Base-by-base conservation (phyloP, 1,284 basidiomycete genomes). In the Rhodotorula sp. region DNA sequence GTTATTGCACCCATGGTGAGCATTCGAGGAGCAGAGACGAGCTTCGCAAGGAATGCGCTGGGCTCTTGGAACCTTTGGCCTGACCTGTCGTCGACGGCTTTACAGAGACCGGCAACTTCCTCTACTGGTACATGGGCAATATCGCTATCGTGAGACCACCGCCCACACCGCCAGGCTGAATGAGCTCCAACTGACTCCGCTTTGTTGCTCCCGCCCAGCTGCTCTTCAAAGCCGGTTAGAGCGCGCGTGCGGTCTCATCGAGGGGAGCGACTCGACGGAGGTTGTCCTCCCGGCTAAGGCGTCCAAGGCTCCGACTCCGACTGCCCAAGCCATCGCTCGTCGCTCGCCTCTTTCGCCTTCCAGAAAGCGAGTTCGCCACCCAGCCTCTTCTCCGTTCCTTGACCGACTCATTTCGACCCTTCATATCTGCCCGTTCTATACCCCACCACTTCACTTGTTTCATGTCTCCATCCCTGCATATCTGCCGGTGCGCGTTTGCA, bases 21-120 rank as follows among this genome's bases (percentile, higher is more conserved):
- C 31, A 3, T 15, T 4, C 14, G 5, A 15, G 3, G 3, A 23
- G 14, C 56, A 26, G 10, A 16, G 26, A 14, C 54, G 26, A 23
- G 23, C 38, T 43, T 43, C 38, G 38, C 38, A 43, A 43, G 38
- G 38, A 8, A 8, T 43, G 38, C 12, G 38, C 10, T 15, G 28
- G 43, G 14, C 58, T 43, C 21, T 14, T 8, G n/a, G 6, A 26
- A 7, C 23, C 21, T 23, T 18, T 15, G 2, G 58, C 58, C 28
- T 19, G 12, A 6, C n/a, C 38, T 48, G 34, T 12, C 28, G 4
- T 14, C 31, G 0, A n/a, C 60, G 57, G 34, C 49, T 45, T 19
- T 65, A 34, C 83, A 95, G 93, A 95, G 87, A 93, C 93, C 75
- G 94, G 93, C 82, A 90, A 95, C 81, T 97, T 97, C 84, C 93